Evolutionary conservation across 441 rosid species (phyloP).

Genomic region (Adansonia gregorii): DNA sequence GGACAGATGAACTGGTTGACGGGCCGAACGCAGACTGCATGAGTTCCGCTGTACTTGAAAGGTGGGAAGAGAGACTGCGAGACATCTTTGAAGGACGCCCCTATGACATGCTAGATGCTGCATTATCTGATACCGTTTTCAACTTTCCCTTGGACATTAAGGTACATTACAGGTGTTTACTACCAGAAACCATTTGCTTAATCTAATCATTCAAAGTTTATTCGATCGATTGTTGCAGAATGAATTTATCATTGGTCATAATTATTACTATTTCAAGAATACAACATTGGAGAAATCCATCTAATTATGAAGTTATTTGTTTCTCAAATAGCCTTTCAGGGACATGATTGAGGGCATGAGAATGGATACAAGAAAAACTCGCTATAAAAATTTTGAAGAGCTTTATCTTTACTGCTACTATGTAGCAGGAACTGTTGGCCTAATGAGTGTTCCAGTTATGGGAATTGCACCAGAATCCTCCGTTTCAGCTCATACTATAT

Average conservation of each 20-base stretch:
- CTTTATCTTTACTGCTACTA: conserved; percentile 59
- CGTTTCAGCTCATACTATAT: conserved; percentile 38
- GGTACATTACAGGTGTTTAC: conserved; percentile 27
- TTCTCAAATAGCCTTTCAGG: conserved; percentile 51
- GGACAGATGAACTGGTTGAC: conserved; percentile 72
- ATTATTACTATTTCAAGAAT: neutral
- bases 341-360: conserved; percentile 78
- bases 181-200: neutral
- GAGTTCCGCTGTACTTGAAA: conserved; percentile 51
- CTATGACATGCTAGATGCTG: conserved; percentile 66
- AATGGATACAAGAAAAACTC: conserved; percentile 53
- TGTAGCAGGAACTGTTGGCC: conserved; percentile 61
- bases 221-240: neutral
- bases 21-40: conserved; percentile 52
- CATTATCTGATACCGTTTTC: conserved; percentile 57
- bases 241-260: neutral
- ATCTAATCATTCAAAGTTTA: neutral
- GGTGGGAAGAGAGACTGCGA: conserved; percentile 61
- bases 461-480: conserved; percentile 53
- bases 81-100: conserved; percentile 62
- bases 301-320: neutral
- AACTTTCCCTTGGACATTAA: conserved; percentile 56
- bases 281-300: neutral
- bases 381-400: conserved; percentile 56
- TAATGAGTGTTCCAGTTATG: conserved; percentile 67